Conservation (phyloP, 306 rosid genomes). For the Pterocarpus macrocarpus region DNA sequence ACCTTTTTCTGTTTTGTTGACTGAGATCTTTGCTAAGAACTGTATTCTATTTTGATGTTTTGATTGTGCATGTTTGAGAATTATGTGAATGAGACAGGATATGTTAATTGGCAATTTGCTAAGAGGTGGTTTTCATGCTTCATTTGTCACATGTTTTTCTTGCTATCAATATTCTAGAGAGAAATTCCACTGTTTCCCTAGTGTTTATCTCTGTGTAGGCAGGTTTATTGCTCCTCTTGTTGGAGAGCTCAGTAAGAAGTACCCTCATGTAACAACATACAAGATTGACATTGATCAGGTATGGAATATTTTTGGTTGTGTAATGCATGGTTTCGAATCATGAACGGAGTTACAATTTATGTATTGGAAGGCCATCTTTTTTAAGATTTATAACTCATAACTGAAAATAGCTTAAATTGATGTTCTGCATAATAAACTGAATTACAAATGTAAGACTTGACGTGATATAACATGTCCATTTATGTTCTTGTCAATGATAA, state of each 20-base stretch:
- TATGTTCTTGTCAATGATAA: neutral
- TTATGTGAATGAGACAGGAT: neutral
- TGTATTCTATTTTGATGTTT: neutral
- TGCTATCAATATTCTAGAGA: neutral
- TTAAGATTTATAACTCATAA: neutral
- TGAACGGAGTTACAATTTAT: constrained; percentile 3
- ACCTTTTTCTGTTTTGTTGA: neutral
- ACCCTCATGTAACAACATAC: constrained; percentile 78
- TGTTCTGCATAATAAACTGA: neutral
- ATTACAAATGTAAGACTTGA: neutral
- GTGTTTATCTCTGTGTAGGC: constrained; percentile 64
- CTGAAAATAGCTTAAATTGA: constrained; percentile 1
- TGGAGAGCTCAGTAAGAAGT: constrained; percentile 66
- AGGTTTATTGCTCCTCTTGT: constrained; percentile 74
- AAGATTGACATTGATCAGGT: constrained; percentile 95
- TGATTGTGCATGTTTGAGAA: neutral
- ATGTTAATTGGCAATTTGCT: neutral
- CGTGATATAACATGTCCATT: no score
- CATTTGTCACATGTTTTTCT: neutral
- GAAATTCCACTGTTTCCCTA: constrained; percentile 21
- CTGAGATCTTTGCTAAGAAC: neutral
- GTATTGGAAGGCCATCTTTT: constrained; percentile 25
- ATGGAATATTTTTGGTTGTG: constrained; percentile 9
- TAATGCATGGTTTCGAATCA: neutral
- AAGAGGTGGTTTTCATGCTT: neutral